Evolutionary conservation across 1,284 basidiomycete genomes (phyloP), one percentile per base, ranked within the genome.

Genomic region (Papiliotrema fonsecae): DNA sequence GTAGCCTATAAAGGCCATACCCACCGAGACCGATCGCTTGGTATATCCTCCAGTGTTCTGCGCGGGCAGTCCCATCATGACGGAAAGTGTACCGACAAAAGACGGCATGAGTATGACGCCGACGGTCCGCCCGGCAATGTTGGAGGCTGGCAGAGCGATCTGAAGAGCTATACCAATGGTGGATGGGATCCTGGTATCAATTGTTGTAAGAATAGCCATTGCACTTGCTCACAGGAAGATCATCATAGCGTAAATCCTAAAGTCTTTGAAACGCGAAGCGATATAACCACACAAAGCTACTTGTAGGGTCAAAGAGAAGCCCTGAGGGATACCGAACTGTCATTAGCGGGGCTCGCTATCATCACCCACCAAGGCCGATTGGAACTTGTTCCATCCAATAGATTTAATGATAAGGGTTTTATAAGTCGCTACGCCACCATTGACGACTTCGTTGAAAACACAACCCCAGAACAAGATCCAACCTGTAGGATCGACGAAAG

Each of bases 401-500:
- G 28, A 10, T 40, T 45, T 10, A 22, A 57, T 55, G 38, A 56
- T 56, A 39, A 60, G 39, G 18, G 50, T 55, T 14, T 42, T 44
- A 42, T 61, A 64, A 30, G 54, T 57, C 34, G 54, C 46, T 24
- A 59, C 47, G 21, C 55, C 53, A 26, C 60, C 60, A 38, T 54
- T 62, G 5, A 57, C 54, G 31, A 62, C 53, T 21, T 39, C 37
- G 14, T 47, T 42, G 25, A 46, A 49, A 35, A 56, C 39, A 16
- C 49, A 35, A 27, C 51, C 52, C 18, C 64, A 40, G 50, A 73
- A 69, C 6, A 73, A 57, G 50, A 13, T 67, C 54, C 24, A 45
- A 44, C 38, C 56, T 57, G 70, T 69, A 45, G 69, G 64, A 34
- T 54, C 52, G 14, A 42, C 36, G 30, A 70, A 52, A 3, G 50